Evolutionary conservation across 805 yeast genomes (phyloP).

Genomic region (Lipomyces lipofer): DNA sequence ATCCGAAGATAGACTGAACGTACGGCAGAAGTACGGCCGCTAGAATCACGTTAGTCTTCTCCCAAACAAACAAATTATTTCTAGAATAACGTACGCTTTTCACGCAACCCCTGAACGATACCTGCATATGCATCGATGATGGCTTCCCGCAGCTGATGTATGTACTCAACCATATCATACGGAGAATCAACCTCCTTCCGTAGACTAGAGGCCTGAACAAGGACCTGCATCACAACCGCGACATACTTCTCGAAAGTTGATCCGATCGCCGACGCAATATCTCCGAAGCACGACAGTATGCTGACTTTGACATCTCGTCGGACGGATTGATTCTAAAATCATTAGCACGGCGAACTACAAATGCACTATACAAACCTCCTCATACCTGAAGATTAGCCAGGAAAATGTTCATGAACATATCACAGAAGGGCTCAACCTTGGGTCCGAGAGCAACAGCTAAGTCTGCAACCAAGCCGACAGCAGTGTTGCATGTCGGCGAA

Average conservation of each 20-base stretch:
- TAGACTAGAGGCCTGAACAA: constrained; percentile 41
- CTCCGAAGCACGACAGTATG: constrained; percentile 91
- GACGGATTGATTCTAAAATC: constrained; percentile 39
- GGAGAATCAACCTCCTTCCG: constrained; percentile 50
- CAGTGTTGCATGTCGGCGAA: constrained; percentile 82
- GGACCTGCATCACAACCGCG: constrained; percentile 74
- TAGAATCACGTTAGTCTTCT: background rate
- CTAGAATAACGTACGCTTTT: constrained; percentile 41
- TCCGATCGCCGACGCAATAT: constrained; percentile 88
- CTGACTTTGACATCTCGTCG: constrained; percentile 83
- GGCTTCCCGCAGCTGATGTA: constrained; percentile 71
- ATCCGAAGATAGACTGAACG: constrained; percentile 67
- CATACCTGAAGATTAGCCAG: constrained; percentile 69
- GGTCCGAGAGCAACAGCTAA: constrained; percentile 84
- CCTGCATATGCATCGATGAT: constrained; percentile 97
- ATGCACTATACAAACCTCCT: constrained; percentile 34
- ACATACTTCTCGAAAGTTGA: constrained; percentile 72
- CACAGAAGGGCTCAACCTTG: constrained; percentile 69
- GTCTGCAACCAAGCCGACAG: constrained; percentile 94
- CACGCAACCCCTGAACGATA: constrained; percentile 84
- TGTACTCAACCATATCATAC: constrained; percentile 75
- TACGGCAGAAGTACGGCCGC: constrained; percentile 64
- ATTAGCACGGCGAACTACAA: background rate
- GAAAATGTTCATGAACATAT: constrained; percentile 78
- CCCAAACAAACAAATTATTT: background rate